Percentiles rank a stretch among this genome's conserved stretches.
Conservation (phyloP, 305 asterid species). For the Salvia sclarea region DNA sequence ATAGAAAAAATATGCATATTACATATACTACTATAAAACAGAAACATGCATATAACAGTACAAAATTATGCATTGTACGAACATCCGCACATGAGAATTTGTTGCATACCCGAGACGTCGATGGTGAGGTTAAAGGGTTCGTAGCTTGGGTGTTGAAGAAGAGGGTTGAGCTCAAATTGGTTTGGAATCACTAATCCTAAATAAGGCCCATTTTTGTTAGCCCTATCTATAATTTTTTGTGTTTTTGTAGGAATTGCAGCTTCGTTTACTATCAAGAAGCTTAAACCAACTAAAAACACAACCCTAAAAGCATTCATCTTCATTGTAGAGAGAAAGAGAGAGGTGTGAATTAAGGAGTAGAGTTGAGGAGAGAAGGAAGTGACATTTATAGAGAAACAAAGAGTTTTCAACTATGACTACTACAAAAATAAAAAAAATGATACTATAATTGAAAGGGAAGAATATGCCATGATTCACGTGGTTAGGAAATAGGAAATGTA, state of each 20-base stretch:
- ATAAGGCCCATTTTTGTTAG: conserved; percentile 51
- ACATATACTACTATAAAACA: too few species aligned
- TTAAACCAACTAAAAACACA: background rate
- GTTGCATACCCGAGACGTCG: conserved; percentile 40
- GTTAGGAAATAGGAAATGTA: too few species aligned
- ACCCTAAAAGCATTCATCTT: conserved; percentile 4
- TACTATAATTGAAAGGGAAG: too few species aligned
- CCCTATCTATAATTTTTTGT: conserved; percentile 27
- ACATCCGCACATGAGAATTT: too few species aligned
- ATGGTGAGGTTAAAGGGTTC: conserved; percentile 38
- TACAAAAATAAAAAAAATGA: too few species aligned
- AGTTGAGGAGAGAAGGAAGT: background rate
- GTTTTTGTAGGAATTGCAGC: conserved; percentile 27
- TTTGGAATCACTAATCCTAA: conserved; percentile 58
- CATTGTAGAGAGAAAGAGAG: background rate
- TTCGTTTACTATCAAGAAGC: conserved; percentile 6
- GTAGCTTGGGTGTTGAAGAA: conserved; percentile 50
- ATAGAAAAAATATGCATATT: too few species aligned
- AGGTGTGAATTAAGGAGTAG: background rate
- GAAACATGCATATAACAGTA: too few species aligned
- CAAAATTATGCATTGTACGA: too few species aligned
- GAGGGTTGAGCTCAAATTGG: conserved; percentile 53
- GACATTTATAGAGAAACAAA: background rate
- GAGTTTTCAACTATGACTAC: too few species aligned
- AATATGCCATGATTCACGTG: too few species aligned